Base-by-base conservation (phyloP, 441 rosid genomes). In the Pelargonium citronellum region DNA sequence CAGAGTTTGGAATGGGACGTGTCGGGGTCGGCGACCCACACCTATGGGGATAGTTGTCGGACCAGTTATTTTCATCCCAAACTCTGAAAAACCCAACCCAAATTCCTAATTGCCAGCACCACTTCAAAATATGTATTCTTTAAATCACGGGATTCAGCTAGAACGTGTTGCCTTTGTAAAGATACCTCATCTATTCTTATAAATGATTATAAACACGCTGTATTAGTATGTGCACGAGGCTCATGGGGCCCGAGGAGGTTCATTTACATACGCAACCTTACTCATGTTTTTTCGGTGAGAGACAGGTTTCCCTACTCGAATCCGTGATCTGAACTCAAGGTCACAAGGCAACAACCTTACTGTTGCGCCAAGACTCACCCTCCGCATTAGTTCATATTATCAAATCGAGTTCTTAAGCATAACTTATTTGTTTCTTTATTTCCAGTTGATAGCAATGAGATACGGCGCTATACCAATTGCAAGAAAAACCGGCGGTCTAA, bases 391-490 rank as follows among this genome's bases (percentile, higher is more conserved):
- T 57, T n/a, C 51, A 27, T 37, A 30, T 19, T 1, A 7, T 66
- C 39, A 30, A 37, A 39, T 69, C 3, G 68, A 71, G 57, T 53
- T 55, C 47, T 49, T 49, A 0, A 51, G 34, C 71, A 16, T 62
- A 58, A 13, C 27, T 12, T 19, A 11, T 53, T 66, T 39, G 8
- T 51, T 64, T 11, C 66, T 70, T 51, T 71, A 69, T 17, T 49
- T 74, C 43, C 83, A 95, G 96, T 89, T 94, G 97, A 91, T 91
- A 67, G 91, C 97, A 43, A 91, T 94, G 96, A 85, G 91, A 79
- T 90, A 95, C 63, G 97, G 99, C 19, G 77, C 97, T 68, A 79
- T 91, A 77, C 97, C 99, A 64, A 83, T 91, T 22, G 95, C 81
- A 12, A 87, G 97, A 76, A 91, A 86, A 81, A 95, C 99, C 0